Conservation (phyloP, 305 asterid genomes). For the Solanum hybrid region DNA sequence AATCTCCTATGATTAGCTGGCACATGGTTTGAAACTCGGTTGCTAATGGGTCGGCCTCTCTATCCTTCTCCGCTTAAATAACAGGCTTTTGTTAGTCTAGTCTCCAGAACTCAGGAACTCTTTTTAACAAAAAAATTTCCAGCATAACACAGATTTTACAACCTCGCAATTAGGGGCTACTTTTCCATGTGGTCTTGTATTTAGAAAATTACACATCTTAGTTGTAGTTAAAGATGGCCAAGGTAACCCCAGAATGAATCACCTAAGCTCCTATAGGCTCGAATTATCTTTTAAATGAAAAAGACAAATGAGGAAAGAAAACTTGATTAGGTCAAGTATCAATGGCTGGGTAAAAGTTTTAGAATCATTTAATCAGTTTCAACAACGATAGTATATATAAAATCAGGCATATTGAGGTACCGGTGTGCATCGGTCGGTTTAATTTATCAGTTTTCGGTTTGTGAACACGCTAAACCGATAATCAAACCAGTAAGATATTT, state of each 20-base stretch:
- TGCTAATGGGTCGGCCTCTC: background rate
- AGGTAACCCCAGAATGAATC: background rate
- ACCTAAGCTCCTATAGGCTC: background rate
- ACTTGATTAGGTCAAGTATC: background rate
- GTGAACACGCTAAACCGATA: background rate
- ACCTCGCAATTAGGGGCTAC: background rate
- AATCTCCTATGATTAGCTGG: background rate
- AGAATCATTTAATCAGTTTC: background rate
- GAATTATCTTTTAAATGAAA: background rate
- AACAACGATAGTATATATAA: background rate
- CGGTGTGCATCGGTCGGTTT: background rate
- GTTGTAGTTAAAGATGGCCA: background rate
- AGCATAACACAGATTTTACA: background rate
- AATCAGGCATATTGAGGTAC: background rate
- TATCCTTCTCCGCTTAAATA: background rate
- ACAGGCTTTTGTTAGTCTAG: background rate
- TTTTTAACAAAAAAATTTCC: background rate
- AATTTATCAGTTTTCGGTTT: too few species aligned
- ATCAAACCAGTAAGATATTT: background rate
- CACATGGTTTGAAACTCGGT: background rate
- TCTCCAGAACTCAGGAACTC: background rate
- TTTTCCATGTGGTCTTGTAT: background rate
- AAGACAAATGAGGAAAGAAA: background rate
- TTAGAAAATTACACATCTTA: background rate
- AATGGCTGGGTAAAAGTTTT: background rate